Conservation (phyloP, 192 early-diverging fungal species). For the Gamsiella multidivaricata region DNA sequence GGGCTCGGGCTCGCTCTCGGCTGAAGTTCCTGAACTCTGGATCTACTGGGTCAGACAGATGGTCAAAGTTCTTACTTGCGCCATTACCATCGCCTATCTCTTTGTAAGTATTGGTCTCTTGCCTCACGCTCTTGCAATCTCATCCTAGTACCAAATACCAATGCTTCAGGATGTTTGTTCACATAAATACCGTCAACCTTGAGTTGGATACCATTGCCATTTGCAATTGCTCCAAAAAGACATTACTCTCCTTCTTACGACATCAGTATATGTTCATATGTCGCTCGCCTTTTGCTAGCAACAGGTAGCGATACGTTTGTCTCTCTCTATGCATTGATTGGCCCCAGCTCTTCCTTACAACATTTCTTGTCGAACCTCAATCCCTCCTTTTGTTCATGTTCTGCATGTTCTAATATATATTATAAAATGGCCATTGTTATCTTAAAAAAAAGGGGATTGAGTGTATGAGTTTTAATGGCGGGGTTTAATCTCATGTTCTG, state of each 20-base stretch:
- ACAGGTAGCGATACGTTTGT: too few species aligned
- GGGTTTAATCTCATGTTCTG: too few species aligned
- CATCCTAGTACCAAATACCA: background rate
- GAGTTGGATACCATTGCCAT: too few species aligned
- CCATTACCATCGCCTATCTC: conserved; percentile 45
- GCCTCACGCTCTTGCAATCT: background rate
- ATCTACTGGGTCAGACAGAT: conserved; percentile 50
- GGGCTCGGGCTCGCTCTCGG: background rate
- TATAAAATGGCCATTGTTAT: background rate
- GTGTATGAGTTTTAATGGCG: background rate
- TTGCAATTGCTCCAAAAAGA: too few species aligned
- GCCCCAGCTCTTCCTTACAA: background rate
- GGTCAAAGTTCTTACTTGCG: conserved; percentile 35
- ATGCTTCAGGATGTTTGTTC: too few species aligned
- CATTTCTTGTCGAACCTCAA: background rate
- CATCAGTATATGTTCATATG: too few species aligned
- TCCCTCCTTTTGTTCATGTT: conserved; percentile 6
- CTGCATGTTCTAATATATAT: too few species aligned
- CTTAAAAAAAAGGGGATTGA: background rate
- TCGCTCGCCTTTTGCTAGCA: too few species aligned
- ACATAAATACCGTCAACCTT: too few species aligned
- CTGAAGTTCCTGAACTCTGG: conserved; percentile 21
- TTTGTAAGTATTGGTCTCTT: conserved; percentile 38
- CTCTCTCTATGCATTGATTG: too few species aligned
- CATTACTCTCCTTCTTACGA: too few species aligned